Evolutionary conservation across 352 stramenopile genomes (phyloP).

Genomic region (Phytopythium litorale): DNA sequence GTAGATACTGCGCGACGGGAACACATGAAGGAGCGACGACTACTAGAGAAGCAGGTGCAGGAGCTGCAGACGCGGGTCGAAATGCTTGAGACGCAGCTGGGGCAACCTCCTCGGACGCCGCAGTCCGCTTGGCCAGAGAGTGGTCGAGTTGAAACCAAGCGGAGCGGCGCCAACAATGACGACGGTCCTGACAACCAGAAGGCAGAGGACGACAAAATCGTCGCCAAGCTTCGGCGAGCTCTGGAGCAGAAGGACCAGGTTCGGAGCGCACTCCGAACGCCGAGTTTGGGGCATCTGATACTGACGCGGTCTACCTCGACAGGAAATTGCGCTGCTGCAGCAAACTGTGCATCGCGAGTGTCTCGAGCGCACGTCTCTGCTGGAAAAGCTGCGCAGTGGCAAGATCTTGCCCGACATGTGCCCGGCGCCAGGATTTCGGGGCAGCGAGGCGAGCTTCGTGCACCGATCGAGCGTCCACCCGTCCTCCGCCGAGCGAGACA

Average conservation of each 20-base stretch:
- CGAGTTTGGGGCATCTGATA: background rate
- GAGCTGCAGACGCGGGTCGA: slow-evolving; percentile 22
- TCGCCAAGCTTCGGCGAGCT: slow-evolving; percentile 31
- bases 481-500: slow-evolving; percentile 5
- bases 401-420: slow-evolving; percentile 60
- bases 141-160: background rate
- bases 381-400: slow-evolving; percentile 65
- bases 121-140: slow-evolving; percentile 12
- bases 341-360: slow-evolving; percentile 83
- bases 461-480: slow-evolving; percentile 6
- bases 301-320: background rate
- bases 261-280: slow-evolving; percentile 2
- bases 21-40: slow-evolving; percentile 12
- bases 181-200: slow-evolving; percentile 36
- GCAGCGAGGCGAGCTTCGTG: slow-evolving; percentile 1
- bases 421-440: slow-evolving; percentile 1
- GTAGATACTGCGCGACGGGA: slow-evolving; percentile 11
- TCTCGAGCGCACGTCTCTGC: slow-evolving; percentile 69
- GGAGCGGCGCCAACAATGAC: background rate
- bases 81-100: slow-evolving; percentile 6
- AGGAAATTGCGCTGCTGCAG: slow-evolving; percentile 76
- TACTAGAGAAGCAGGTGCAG: slow-evolving; percentile 25
- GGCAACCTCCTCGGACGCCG: background rate
- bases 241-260: slow-evolving; percentile 57
- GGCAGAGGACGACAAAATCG: slow-evolving; percentile 34